These are phyloP conservation scores for Tulasnella sp. DNA, from an alignment of 768 basidiomycete species.

Conservation along the genomic window DNA sequence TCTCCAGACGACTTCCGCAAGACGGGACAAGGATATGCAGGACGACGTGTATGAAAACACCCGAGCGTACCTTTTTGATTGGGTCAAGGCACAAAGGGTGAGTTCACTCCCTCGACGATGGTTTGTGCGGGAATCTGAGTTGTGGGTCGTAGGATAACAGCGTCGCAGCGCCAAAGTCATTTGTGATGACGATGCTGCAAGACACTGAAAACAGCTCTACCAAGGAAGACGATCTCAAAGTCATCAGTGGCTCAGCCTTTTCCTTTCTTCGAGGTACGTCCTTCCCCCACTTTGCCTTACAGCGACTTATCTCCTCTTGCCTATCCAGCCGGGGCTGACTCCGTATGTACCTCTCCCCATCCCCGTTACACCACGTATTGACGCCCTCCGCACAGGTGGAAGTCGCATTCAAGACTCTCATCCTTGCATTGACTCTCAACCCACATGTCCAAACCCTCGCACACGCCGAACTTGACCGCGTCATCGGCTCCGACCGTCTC, in stretches of 20 bases:
- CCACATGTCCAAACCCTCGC: slow-evolving; percentile 14
- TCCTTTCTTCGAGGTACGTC: neutral
- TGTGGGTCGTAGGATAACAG: neutral
- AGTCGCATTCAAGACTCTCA: slow-evolving; percentile 1
- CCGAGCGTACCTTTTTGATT: neutral
- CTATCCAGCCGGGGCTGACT: neutral
- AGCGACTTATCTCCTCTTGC: neutral
- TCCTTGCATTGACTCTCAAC: slow-evolving; percentile 13
- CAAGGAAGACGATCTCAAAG: neutral
- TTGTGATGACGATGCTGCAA: neutral
- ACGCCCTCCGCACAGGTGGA: neutral
- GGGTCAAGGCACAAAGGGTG: neutral
- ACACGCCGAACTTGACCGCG: slow-evolving; percentile 12
- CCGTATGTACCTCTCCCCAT: neutral
- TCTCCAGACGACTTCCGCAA: neutral
- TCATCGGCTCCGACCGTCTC: slow-evolving; percentile 13
- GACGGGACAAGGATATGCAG: neutral
- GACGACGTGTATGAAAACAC: neutral
- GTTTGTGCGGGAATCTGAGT: neutral
- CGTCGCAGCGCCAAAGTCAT: neutral
- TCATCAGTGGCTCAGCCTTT: neutral
- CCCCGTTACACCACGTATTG: neutral
- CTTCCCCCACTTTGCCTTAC: neutral
- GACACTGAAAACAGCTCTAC: neutral
- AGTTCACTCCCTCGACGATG: neutral